A percentile compares a stretch with the other conserved stretches of the same genome.
phyloP scores from a whole-genome alignment of 2,329 filamentous ascomycete species.

The Neopestalotiopsis clavispora region DNA sequence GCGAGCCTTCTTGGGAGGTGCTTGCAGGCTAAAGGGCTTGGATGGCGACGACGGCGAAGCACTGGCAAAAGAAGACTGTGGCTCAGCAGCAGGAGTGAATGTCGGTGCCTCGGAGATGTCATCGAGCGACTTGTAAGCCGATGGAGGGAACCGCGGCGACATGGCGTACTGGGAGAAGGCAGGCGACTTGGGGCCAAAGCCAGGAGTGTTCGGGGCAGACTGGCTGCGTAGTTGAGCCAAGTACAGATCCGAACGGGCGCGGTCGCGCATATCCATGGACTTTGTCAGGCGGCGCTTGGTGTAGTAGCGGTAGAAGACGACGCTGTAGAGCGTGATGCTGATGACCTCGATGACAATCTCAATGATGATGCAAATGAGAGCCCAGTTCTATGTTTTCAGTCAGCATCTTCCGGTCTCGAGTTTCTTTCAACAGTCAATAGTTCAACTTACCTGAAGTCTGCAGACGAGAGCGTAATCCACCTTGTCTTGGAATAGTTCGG shows the following conservation, averaged over 20 bases:
- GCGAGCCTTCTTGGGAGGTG: conserved; percentile 80
- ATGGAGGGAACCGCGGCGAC: conserved; percentile 66
- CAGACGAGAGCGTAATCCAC: conserved; percentile 91
- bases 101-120: conserved; percentile 49
- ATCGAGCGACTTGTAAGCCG: conserved; percentile 56
- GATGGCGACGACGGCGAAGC: conserved; percentile 35
- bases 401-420: neutral
- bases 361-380: conserved; percentile 94
- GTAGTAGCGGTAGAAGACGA: conserved; percentile 98
- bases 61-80: conserved; percentile 64
- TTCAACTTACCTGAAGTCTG: conserved; percentile 72
- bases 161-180: conserved; percentile 58
- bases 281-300: conserved; percentile 94
- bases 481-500: conserved; percentile 77
- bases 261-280: conserved; percentile 95
- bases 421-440: neutral
- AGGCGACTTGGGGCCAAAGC: conserved; percentile 75
- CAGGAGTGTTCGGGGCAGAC: conserved; percentile 93
- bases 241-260: conserved; percentile 92
- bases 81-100: conserved; percentile 63
- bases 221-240: conserved; percentile 83
- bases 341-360: conserved; percentile 93
- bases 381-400: conserved; percentile 75
- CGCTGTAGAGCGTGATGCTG: conserved; percentile 88
- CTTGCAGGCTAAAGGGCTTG: conserved; percentile 82